Conservation (phyloP, 2,329 filamentous ascomycete species). For the Trichoderma koningii region DNA sequence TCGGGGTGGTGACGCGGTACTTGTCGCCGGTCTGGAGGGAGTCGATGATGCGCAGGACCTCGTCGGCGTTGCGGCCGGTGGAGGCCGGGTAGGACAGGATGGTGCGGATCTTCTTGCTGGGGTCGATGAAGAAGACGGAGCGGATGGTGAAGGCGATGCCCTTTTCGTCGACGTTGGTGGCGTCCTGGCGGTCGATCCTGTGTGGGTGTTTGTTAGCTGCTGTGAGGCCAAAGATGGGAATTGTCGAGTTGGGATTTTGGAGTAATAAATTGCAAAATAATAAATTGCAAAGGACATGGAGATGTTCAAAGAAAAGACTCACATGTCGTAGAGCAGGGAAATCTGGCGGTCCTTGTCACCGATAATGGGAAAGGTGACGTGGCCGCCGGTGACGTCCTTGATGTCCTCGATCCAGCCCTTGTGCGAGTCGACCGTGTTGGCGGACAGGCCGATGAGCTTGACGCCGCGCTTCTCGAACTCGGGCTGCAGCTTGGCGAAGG, state of each 20-base stretch:
- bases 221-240: too few relatives aligned
- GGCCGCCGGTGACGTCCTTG: constrained; percentile 71
- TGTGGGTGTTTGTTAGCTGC: background rate
- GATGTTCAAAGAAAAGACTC: constrained; percentile 41
- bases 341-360: constrained; percentile 78
- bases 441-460: constrained; percentile 88
- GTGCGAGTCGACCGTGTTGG: constrained; percentile 83
- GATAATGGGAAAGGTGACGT: constrained; percentile 76
- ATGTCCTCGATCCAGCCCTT: constrained; percentile 90
- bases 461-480: constrained; percentile 86
- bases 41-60: constrained; percentile 78
- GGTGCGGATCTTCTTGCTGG: constrained; percentile 87
- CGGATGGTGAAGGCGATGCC: constrained; percentile 92
- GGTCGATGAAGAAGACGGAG: constrained; percentile 92
- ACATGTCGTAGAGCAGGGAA: constrained; percentile 78
- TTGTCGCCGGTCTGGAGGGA: constrained; percentile 82
- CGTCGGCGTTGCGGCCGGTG: constrained; percentile 79
- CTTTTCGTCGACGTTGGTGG: constrained; percentile 78
- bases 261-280: too few relatives aligned
- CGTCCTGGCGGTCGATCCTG: constrained; percentile 77
- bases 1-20: constrained; percentile 83
- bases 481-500: constrained; percentile 84
- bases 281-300: too few relatives aligned
- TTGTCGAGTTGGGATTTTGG: too few relatives aligned
- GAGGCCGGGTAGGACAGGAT: constrained; percentile 92